Percentiles rank a stretch among this genome's conserved stretches.
phyloP scores from a whole-genome alignment of 2,329 filamentous ascomycete genomes.

The Aspergillus puulaauensis region DNA sequence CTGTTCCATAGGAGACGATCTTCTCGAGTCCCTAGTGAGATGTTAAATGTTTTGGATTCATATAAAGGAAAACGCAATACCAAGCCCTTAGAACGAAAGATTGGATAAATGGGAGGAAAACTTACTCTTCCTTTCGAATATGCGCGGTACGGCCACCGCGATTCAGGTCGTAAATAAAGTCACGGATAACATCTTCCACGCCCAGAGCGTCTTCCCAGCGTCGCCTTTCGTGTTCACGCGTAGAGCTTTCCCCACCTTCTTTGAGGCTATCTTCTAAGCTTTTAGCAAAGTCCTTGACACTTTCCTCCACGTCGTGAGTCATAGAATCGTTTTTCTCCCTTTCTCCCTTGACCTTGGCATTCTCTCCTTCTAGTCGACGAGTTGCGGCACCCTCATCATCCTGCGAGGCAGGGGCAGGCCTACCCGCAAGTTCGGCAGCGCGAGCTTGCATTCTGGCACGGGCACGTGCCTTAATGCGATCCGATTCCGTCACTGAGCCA shows the following conservation, averaged over 20 bases:
- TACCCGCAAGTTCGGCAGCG: constrained; percentile 86
- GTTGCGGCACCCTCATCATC: constrained; percentile 76
- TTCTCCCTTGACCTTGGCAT: constrained; percentile 74
- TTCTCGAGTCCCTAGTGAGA: constrained; percentile 53
- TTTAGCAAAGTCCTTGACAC: constrained; percentile 81
- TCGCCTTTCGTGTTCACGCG: constrained; percentile 84
- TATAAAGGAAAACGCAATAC: neutral
- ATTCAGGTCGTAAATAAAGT: constrained; percentile 97
- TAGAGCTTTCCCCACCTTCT: constrained; percentile 71
- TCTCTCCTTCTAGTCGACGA: constrained; percentile 87
- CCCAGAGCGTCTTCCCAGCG: constrained; percentile 95
- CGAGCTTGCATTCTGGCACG: constrained; percentile 99
- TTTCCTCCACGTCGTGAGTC: constrained; percentile 95
- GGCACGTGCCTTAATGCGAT: constrained; percentile 89
- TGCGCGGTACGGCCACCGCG: constrained; percentile 76
- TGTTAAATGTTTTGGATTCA: neutral
- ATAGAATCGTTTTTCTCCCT: constrained; percentile 94
- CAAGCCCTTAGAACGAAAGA: neutral
- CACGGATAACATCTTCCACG: constrained; percentile 93
- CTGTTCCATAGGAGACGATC: constrained; percentile 47
- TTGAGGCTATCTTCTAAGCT: constrained; percentile 86
- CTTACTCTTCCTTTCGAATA: constrained; percentile 62
- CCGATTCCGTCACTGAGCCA: constrained; percentile 85
- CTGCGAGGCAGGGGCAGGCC: constrained; percentile 65
- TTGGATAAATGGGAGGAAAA: neutral